phyloP scores from a whole-genome alignment of 2,329 filamentous ascomycete species.

The Aureobasidium namibiae region DNA sequence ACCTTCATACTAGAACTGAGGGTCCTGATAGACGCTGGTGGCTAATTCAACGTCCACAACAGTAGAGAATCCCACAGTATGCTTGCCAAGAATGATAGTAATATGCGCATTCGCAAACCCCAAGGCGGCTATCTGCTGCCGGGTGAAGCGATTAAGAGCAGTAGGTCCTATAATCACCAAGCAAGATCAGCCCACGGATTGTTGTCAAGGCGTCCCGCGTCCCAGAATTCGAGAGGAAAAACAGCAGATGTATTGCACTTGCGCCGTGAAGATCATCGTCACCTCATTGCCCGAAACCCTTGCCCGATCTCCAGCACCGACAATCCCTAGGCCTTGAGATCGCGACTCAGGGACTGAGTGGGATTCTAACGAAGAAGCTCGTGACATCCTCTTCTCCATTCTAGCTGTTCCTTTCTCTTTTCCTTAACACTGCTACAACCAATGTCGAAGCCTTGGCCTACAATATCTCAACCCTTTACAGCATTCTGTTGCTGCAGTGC shows the following conservation, averaged over 20 bases:
- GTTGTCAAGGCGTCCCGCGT: not conserved
- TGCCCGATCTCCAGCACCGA: not conserved
- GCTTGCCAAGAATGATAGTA: not conserved
- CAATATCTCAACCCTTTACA: conserved; percentile 35
- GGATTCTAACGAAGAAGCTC: too few species aligned
- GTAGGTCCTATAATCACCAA: not conserved
- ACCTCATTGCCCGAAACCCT: not conserved
- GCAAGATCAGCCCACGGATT: not conserved
- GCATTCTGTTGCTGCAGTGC: conserved; percentile 49
- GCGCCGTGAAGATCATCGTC: not conserved
- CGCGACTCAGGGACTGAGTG: not conserved
- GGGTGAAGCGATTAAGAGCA: not conserved
- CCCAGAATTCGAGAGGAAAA: not conserved
- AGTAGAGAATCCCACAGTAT: not conserved
- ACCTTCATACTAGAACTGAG: too few species aligned
- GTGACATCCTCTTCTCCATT: not conserved
- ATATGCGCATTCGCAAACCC: not conserved
- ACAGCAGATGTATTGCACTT: not conserved
- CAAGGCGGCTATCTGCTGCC: not conserved
- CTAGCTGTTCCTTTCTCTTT: not conserved
- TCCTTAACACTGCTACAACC: not conserved
- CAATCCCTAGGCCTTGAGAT: not conserved
- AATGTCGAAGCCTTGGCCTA: not conserved
- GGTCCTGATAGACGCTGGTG: not conserved
- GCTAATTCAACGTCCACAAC: not conserved